Evolutionary conservation across 148 eudicot genomes (phyloP), one percentile per base, ranked within the genome.

Genomic region (Amaranthus palmeri): DNA sequence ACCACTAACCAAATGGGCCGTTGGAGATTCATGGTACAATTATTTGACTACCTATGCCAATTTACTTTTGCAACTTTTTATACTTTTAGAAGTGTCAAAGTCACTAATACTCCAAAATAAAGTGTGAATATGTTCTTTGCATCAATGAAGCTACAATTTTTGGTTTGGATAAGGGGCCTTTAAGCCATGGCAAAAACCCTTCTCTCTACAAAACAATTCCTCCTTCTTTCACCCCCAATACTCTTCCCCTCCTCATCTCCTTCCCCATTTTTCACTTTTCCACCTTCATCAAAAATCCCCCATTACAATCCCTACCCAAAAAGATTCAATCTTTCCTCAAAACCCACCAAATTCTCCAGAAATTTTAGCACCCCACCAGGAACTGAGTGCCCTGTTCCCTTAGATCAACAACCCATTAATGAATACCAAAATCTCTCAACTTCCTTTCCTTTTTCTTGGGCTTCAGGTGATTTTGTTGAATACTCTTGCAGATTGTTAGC

Each of bases 371-470:
- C 79, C 68, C 81, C 88, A 41, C 73, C 87, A 36, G 83, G 84
- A 69, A 82, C 87, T 43, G 86, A 80, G 45, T 93, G 97, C 77
- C 97, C 97, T 3, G 97, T 95, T 4, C 99, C 99, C 12, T 70
- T 69, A 5, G 90, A 89, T 15, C 99, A 95, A 65, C 97, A 88
- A 64, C 99, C 99, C 70, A 72, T 95, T 3, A 91, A 82, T 74
- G 99, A 95, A 74, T 95, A 85, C 89, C 91, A 88, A 67, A 71
- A 75, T 47, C 79, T 95, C 17, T 86, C 97, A 61, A 71, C 71
- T 1, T 95, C 97, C 50, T 80, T 87, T 50, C 96, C 92, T 3
- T 95, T 91, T 72, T 88, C 90, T 0, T 95, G 96, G 99, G 97
- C 93, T n/a, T 61, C 87, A 5, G 85, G 72, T 41, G 88, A 85